Conservation (phyloP, 805 yeast genomes). For the Jamesozyma rosinii region DNA sequence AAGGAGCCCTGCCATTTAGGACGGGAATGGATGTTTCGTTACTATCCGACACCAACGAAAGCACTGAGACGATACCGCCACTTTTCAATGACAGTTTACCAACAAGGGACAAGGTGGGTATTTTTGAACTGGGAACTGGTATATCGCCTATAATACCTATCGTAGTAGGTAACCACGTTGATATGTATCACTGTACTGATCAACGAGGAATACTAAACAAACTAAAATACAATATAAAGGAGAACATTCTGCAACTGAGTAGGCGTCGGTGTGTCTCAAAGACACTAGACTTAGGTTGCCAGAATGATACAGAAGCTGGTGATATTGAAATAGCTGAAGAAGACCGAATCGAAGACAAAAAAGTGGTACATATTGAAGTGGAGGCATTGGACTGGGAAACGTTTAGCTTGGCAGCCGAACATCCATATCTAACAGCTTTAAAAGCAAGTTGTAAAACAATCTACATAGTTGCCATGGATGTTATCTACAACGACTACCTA, state of each 20-base stretch:
- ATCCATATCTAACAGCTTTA: conserved; percentile 3
- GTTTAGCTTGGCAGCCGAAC: conserved; percentile 5
- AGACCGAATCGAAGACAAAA: neutral
- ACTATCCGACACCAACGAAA: neutral
- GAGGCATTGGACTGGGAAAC: conserved; percentile 29
- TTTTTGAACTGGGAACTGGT: conserved; percentile 30
- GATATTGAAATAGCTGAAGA: neutral
- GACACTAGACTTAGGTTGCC: conserved; percentile 4
- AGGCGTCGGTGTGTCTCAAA: conserved; percentile 11
- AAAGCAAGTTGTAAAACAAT: conserved; percentile 5
- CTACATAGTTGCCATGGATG: conserved; percentile 30
- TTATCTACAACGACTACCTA: conserved; percentile 29
- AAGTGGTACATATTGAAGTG: neutral
- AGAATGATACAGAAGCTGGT: neutral
- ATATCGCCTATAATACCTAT: conserved; percentile 25
- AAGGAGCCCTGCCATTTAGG: conserved; percentile 12
- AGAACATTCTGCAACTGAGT: conserved; percentile 21
- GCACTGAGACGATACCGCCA: neutral
- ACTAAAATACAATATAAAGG: conserved; percentile 20
- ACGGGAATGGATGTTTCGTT: conserved; percentile 8
- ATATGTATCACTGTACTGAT: conserved; percentile 25
- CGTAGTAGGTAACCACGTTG: conserved; percentile 24
- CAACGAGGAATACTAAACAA: conserved; percentile 26
- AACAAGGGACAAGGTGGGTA: conserved; percentile 3
- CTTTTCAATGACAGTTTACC: neutral